Conservation (phyloP, 306 rosid species). For the Arachis hypogaea region DNA sequence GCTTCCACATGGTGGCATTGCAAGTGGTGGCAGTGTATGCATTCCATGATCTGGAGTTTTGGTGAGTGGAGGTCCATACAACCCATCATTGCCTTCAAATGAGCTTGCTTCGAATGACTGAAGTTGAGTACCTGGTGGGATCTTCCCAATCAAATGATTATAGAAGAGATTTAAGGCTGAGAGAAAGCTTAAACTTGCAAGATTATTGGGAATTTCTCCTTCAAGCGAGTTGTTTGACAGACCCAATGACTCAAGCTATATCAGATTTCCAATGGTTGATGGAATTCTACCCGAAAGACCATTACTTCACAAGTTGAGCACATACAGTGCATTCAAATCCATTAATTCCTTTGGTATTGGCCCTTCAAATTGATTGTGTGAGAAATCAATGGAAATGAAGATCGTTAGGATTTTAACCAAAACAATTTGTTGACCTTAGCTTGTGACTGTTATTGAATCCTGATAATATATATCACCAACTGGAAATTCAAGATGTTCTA, state of each 20-base stretch:
- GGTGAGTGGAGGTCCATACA: too few species aligned
- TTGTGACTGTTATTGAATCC: constrained; percentile 28
- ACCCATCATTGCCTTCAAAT: not conserved
- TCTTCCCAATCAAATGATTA: constrained; percentile 41
- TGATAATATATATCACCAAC: constrained; percentile 35
- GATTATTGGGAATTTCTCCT: constrained; percentile 40
- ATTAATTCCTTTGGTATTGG: constrained; percentile 43
- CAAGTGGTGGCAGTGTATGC: not conserved
- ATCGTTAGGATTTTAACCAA: constrained; percentile 37
- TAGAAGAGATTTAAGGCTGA: constrained; percentile 43
- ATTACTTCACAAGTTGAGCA: constrained; percentile 52
- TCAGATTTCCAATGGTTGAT: constrained; percentile 36
- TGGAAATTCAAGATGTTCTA: too few species aligned
- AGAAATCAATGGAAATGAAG: constrained; percentile 48
- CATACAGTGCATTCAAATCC: constrained; percentile 24
- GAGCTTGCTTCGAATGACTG: constrained; percentile 35
- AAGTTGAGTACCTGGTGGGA: constrained; percentile 47
- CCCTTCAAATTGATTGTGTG: constrained; percentile 45
- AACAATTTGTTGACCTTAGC: constrained; percentile 36
- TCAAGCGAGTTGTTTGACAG: constrained; percentile 37
- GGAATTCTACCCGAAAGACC: constrained; percentile 45
- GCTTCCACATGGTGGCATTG: not conserved
- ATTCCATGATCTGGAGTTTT: too few species aligned
- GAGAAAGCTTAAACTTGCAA: constrained; percentile 42
- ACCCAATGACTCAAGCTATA: constrained; percentile 44